Conservation (phyloP, 176 grass and related monocot species). For the Coix lacrymajobi region DNA sequence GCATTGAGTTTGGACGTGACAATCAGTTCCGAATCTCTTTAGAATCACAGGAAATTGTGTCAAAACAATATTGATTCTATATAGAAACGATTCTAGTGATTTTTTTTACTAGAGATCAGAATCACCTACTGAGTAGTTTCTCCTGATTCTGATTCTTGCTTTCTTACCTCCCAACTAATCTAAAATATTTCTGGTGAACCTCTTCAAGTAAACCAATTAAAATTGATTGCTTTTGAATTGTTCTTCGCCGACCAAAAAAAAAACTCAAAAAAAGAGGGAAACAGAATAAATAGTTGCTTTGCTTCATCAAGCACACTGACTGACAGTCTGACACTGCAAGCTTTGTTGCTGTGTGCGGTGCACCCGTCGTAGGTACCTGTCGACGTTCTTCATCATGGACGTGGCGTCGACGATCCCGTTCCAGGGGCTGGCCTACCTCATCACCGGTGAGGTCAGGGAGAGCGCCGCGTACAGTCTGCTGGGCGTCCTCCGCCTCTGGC, state of each 20-base stretch:
- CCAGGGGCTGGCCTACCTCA: conserved; percentile 64
- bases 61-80: neutral
- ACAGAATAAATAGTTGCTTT: neutral
- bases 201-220: neutral
- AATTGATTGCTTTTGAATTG: neutral
- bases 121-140: too few species aligned
- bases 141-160: neutral
- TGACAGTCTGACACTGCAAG: neutral
- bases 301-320: neutral
- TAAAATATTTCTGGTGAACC: neutral
- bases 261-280: neutral
- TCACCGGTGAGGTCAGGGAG: conserved; percentile 59
- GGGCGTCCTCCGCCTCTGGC: conserved; percentile 82
- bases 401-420: conserved; percentile 89
- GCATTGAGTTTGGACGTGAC: too few species aligned
- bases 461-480: conserved; percentile 54
- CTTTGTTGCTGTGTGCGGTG: neutral
- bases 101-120: too few species aligned
- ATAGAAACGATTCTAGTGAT: neutral
- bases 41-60: too few species aligned
- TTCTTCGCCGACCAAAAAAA: neutral
- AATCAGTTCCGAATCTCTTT: too few species aligned
- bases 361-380: conserved; percentile 51
- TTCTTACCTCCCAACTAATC: neutral
- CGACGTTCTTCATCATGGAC: conserved; percentile 93